Conservation (phyloP, 2,329 filamentous ascomycete species). For the Pseudogymnoascus sp. region DNA sequence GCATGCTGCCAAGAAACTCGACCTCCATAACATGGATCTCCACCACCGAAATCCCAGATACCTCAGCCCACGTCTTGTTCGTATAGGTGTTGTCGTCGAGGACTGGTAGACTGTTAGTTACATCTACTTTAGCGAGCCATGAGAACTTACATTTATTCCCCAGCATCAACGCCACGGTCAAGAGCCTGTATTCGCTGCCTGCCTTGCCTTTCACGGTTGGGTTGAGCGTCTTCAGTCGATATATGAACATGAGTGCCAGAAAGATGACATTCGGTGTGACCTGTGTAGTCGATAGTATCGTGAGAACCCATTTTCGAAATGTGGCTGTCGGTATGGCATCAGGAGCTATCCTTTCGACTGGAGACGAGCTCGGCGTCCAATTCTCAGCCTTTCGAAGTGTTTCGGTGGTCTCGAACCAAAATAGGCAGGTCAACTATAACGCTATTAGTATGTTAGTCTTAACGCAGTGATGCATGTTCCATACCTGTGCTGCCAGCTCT, state of each 20-base stretch:
- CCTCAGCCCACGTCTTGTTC: constrained; percentile 98
- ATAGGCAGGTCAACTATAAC: constrained; percentile 79
- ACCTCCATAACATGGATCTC: constrained; percentile 99
- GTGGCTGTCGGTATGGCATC: constrained; percentile 69
- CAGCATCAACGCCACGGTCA: constrained; percentile 94
- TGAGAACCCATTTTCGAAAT: constrained; percentile 90
- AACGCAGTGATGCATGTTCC: constrained; percentile 22
- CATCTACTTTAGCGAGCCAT: neutral
- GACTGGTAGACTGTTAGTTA: constrained; percentile 41
- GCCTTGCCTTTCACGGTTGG: constrained; percentile 81
- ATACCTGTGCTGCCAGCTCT: constrained; percentile 75
- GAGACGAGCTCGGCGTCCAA: constrained; percentile 30
- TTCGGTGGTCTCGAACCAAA: constrained; percentile 92
- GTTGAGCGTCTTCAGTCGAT: constrained; percentile 84
- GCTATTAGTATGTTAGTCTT: constrained; percentile 14
- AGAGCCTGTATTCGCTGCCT: constrained; percentile 84
- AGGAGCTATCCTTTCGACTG: constrained; percentile 49
- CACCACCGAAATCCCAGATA: constrained; percentile 84
- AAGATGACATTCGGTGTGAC: constrained; percentile 94
- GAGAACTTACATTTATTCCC: constrained; percentile 78
- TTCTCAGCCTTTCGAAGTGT: constrained; percentile 65
- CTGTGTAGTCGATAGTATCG: constrained; percentile 85
- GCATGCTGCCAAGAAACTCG: constrained; percentile 98
- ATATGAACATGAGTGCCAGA: constrained; percentile 83
- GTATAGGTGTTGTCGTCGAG: constrained; percentile 98